phyloP scores from a whole-genome alignment of 352 stramenopile genomes.

The Phytopythium aichiense region DNA sequence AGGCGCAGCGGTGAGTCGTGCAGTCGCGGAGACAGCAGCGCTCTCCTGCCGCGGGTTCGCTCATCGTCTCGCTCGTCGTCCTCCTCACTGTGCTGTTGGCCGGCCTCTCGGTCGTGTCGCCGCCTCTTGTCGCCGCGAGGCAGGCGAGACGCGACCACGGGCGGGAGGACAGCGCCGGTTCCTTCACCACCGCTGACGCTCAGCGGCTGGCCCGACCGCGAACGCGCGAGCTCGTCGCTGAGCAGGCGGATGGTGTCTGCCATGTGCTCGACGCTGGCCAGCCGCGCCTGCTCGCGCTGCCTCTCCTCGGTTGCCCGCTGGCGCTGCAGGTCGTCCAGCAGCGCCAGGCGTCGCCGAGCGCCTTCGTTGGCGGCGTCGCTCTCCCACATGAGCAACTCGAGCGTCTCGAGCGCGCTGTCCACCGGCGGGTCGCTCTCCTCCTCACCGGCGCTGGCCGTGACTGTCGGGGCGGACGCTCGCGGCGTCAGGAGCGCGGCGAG shows the following conservation, averaged over 20 bases:
- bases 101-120: neutral
- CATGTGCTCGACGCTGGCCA: constrained; percentile 22
- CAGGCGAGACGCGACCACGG: neutral
- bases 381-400: constrained; percentile 17
- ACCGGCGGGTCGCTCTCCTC: neutral
- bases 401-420: constrained; percentile 22
- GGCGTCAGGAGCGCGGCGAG: neutral
- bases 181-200: neutral
- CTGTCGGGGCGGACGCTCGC: neutral
- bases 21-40: constrained; percentile 13
- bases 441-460: neutral
- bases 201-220: neutral
- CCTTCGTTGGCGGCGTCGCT: constrained; percentile 16
- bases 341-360: constrained; percentile 7
- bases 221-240: constrained; percentile 14
- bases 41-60: neutral
- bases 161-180: neutral
- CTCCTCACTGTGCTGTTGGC: neutral
- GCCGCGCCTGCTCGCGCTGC: constrained; percentile 19
- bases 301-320: constrained; percentile 9
- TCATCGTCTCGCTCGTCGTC: neutral
- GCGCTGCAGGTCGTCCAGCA: constrained; percentile 12
- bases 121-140: neutral
- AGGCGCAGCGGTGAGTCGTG: constrained; percentile 18
- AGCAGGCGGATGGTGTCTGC: constrained; percentile 24